A percentile compares a stretch with the other conserved stretches of the same genome.
phyloP scores from a whole-genome alignment of 257 asterid genomes.

The Apocynum venetum region DNA sequence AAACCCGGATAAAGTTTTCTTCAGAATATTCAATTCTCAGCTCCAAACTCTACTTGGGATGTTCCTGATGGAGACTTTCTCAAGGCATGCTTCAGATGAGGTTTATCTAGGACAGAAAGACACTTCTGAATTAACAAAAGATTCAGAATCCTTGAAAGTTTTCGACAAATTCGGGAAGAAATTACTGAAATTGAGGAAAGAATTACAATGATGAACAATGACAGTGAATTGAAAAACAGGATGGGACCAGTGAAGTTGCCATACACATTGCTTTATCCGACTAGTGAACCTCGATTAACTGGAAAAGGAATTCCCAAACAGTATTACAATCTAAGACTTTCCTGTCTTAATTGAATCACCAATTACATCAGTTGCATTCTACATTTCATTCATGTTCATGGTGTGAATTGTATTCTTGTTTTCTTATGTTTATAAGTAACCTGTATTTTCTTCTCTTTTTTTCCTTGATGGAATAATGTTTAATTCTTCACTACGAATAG shows the following conservation, averaged over 20 bases:
- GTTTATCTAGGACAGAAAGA: too few relatives aligned
- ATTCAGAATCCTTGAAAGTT: conserved; percentile 20
- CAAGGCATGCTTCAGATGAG: too few relatives aligned
- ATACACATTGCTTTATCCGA: conserved; percentile 56
- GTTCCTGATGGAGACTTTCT: too few relatives aligned
- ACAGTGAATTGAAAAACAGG: conserved; percentile 48
- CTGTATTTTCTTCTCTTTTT: too few relatives aligned
- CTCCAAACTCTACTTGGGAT: conserved; percentile 11
- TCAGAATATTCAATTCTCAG: conserved; percentile 62
- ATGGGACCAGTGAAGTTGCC: conserved; percentile 61
- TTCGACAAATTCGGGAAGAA: conserved; percentile 49
- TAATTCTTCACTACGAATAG: too few relatives aligned
- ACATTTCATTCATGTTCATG: too few relatives aligned
- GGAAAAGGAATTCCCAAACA: conserved; percentile 70
- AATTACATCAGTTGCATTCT: too few relatives aligned
- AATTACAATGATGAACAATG: conserved; percentile 41
- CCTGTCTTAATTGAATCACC: too few relatives aligned
- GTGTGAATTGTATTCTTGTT: too few relatives aligned
- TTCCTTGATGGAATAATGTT: too few relatives aligned
- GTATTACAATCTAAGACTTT: conserved; percentile 17
- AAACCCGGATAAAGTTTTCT: conserved; percentile 55
- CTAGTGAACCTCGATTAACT: conserved; percentile 54
- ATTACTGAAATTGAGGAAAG: conserved; percentile 40
- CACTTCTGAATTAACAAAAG: too few relatives aligned
- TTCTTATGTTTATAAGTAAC: too few relatives aligned